Percentiles rank a stretch among this genome's conserved stretches.
phyloP scores from a whole-genome alignment of 108 stramenopile genomes.

The Cyclotella atomus region DNA sequence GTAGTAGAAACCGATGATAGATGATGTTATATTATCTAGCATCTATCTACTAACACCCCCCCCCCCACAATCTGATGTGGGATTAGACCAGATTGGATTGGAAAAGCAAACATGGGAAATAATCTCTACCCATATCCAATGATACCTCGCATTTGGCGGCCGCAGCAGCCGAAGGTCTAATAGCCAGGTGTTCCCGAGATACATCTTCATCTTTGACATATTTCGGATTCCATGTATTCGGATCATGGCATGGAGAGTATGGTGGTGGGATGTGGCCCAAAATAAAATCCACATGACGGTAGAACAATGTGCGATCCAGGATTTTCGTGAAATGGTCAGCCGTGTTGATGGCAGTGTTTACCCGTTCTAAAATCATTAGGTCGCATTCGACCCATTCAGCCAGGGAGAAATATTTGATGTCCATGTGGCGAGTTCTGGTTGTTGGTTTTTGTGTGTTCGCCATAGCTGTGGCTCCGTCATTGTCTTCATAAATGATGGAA shows the following conservation, averaged over 20 bases:
- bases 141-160: neutral
- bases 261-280: slow-evolving; percentile 5
- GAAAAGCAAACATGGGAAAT: neutral
- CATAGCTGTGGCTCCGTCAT: slow-evolving; percentile 23
- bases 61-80: neutral
- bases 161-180: neutral
- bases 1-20: too few species aligned
- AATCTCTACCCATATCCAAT: neutral
- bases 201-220: neutral
- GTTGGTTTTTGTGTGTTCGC: slow-evolving; percentile 21
- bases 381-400: slow-evolving; percentile 15
- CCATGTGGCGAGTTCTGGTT: slow-evolving; percentile 24
- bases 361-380: neutral
- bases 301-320: neutral
- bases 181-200: neutral
- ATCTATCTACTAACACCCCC: too few species aligned
- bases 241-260: neutral
- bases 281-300: slow-evolving; percentile 6
- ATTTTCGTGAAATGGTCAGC: slow-evolving; percentile 10
- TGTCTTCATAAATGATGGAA: slow-evolving; percentile 25
- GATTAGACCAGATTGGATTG: neutral
- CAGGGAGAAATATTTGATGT: slow-evolving; percentile 11
- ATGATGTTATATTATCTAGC: too few species aligned
- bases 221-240: neutral
- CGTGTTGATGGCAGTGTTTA: neutral